Percentiles rank a stretch among this genome's conserved stretches.
These are phyloP conservation scores for Helichrysum umbraculigerum DNA, from an alignment of 129 eudicot species.

Conservation along the genomic window DNA sequence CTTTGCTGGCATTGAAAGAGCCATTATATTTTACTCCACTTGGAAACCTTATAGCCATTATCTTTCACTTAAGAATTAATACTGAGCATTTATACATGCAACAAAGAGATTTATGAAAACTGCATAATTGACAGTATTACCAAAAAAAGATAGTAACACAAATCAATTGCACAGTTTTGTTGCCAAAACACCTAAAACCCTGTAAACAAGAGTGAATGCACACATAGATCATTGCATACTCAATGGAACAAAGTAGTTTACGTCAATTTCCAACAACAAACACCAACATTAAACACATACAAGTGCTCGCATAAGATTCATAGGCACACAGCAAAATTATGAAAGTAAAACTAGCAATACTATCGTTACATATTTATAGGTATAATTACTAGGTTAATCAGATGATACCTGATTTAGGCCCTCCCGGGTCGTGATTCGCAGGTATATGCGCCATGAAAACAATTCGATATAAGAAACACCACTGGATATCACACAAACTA, in stretches of 20 bases:
- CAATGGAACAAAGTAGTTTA: background rate
- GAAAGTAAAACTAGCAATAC: background rate
- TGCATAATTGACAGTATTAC: too few relatives aligned
- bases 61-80: background rate
- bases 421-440: constrained; percentile 44
- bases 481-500: background rate
- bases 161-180: background rate
- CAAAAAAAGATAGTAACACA: background rate
- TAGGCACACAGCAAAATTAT: background rate
- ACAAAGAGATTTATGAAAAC: background rate
- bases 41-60: background rate
- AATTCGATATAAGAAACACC: constrained; percentile 14
- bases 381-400: too few relatives aligned
- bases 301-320: too few relatives aligned
- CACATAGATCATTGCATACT: background rate
- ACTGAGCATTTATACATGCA: background rate
- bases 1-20: background rate
- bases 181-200: background rate
- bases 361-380: too few relatives aligned
- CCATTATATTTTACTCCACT: background rate
- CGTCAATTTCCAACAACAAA: background rate
- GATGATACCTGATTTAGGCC: constrained; percentile 49
- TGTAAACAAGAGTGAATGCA: background rate
- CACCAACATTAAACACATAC: background rate
- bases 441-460: constrained; percentile 53